These are phyloP conservation scores for Xerocomellus intermedius DNA, from an alignment of 768 basidiomycete genomes.

Conservation along the genomic window DNA sequence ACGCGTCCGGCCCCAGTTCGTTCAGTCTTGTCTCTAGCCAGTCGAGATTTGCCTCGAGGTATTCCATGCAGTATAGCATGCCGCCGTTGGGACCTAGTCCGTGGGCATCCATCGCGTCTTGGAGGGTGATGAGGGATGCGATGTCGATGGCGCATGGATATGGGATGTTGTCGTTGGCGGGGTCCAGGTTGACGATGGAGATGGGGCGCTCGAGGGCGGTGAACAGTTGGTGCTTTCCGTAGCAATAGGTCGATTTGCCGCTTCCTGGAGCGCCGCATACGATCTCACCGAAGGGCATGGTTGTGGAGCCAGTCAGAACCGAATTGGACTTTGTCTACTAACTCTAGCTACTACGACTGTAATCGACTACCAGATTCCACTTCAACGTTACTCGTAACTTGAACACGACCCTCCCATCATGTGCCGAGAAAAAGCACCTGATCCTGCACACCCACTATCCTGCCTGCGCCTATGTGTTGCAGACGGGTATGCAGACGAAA, in stretches of 20 bases:
- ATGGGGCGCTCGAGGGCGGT: constrained; percentile 84
- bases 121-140: constrained; percentile 78
- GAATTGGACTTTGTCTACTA: too few species aligned
- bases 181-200: constrained; percentile 92
- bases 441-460: too few species aligned
- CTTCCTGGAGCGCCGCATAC: constrained; percentile 85
- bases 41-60: constrained; percentile 92
- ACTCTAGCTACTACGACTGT: too few species aligned
- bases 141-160: constrained; percentile 92
- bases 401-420: too few species aligned
- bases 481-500: too few species aligned
- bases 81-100: constrained; percentile 93
- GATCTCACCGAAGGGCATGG: constrained; percentile 86
- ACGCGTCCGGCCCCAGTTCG: constrained; percentile 69
- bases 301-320: constrained; percentile 16
- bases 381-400: too few species aligned
- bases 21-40: constrained; percentile 72
- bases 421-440: too few species aligned
- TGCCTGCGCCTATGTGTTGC: too few species aligned
- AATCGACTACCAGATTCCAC: too few species aligned
- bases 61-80: constrained; percentile 96
- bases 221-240: constrained; percentile 86
- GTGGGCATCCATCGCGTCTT: constrained; percentile 82
- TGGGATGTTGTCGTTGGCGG: constrained; percentile 85
- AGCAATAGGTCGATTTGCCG: constrained; percentile 87